A percentile compares a stretch with the other conserved stretches of the same genome.
Conservation (phyloP, 1,139 yeast genomes). For the Diutina pseudorugosa region DNA sequence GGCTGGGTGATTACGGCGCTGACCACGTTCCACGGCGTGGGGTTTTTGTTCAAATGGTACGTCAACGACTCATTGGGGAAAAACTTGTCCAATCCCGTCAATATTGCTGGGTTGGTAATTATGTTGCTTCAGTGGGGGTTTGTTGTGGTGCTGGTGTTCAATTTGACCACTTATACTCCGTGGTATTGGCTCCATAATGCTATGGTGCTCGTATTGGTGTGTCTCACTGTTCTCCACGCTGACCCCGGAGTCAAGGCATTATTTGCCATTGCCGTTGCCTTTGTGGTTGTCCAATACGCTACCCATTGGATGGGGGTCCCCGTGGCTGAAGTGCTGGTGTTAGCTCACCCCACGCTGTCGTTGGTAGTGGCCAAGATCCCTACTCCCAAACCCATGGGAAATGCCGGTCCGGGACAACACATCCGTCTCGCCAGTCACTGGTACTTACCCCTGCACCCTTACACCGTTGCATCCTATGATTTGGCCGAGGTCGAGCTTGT, state of each 20-base stretch:
- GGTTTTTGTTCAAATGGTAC: conserved; percentile 40
- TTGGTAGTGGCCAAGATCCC: not conserved
- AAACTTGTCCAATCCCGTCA: conserved; percentile 40
- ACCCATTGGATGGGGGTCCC: not conserved
- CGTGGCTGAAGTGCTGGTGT: not conserved
- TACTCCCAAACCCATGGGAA: conserved; percentile 12
- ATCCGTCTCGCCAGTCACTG: conserved; percentile 12
- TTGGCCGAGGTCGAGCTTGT: conserved; percentile 14
- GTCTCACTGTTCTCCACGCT: not conserved
- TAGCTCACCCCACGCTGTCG: not conserved
- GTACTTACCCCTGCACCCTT: conserved; percentile 30
- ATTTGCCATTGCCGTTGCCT: not conserved
- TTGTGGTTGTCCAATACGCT: not conserved
- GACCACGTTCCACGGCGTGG: conserved; percentile 43
- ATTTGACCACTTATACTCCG: conserved; percentile 9
- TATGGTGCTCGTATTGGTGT: conserved; percentile 2
- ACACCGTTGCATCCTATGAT: conserved; percentile 14
- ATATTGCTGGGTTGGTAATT: conserved; percentile 36
- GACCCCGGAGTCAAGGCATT: not conserved
- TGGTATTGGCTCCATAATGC: conserved; percentile 27
- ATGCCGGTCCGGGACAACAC: conserved; percentile 23
- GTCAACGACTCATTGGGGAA: conserved; percentile 22
- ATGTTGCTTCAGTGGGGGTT: conserved; percentile 8
- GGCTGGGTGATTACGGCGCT: conserved; percentile 49
- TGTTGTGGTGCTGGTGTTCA: conserved; percentile 25